Base-by-base conservation (phyloP, 768 basidiomycete genomes). In the Mycena polygramma region DNA sequence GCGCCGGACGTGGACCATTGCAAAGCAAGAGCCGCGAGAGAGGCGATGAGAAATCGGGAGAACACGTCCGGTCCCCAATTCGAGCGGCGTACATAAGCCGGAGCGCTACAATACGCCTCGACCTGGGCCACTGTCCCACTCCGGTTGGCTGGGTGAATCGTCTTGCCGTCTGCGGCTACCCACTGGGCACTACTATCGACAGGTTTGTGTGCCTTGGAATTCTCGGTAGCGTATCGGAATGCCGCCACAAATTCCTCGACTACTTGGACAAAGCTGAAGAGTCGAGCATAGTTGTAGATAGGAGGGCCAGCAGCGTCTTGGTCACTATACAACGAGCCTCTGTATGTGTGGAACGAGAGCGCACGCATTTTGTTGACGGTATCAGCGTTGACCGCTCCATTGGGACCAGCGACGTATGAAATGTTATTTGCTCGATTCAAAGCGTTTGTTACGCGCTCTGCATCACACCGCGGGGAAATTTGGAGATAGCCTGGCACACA, bases 391-490 rank as follows among this genome's bases (percentile, higher is more conserved):
- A 53, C 49, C 35, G 66, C 48, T 22, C 24, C 73, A 65, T 70
- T 41, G n/a, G 39, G 17, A 1, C 61, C 62, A 7, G 72, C 77
- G 11, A 79, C 76, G 57, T 70, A 78, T 11, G 78, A 75, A 10
- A 67, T 68, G 0, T 68, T 59, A 69, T 83, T 81, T 15, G 81
- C 81, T 22, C 74, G 60, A 2, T 71, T 58, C 1, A 83, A 49
- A 6, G 81, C 81, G n/a, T 62, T 66, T 48, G 58, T 49, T 15
- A 85, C 75, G 13, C 82, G 79, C 2, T 51, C 41, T 5, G 77
- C 75, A 68, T 84, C 81, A 57, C 82, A 83, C 66, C 84, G 81
- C 0, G 84, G 83, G 0, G 83, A 82, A 9, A 85, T 68, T 57
- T 83, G 77, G 10, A 85, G 71, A 81, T 84, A 86, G 6, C 83